Evolutionary conservation across 257 asterid species (phyloP).

Genomic region (Penstemon barbatus): DNA sequence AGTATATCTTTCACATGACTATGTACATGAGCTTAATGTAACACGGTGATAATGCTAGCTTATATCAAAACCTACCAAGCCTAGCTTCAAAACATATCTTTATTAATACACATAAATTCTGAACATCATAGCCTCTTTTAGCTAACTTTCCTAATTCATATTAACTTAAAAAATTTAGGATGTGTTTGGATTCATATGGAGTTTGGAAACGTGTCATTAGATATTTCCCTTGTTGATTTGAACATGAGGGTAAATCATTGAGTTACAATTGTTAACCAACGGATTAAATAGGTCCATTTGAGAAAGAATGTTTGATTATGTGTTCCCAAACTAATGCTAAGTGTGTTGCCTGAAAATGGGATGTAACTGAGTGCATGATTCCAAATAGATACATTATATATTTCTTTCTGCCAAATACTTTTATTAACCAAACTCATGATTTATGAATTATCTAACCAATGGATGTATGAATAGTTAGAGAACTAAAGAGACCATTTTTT

Average conservation of each 20-base stretch:
- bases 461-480: too few species aligned
- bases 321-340: background rate
- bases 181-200: background rate
- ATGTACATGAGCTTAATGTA: slow-evolving; percentile 5
- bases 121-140: background rate
- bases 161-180: background rate
- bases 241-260: background rate
- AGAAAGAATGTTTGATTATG: background rate
- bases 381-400: too few species aligned
- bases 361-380: too few species aligned
- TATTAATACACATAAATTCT: background rate
- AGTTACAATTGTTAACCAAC: background rate
- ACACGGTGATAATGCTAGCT: background rate
- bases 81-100: slow-evolving; percentile 18
- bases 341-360: background rate
- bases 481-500: too few species aligned
- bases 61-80: background rate
- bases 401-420: too few species aligned
- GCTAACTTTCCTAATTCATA: background rate
- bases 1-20: too few species aligned
- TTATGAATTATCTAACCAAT: too few species aligned
- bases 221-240: background rate
- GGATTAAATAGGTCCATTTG: background rate
- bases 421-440: too few species aligned
- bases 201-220: background rate